Percentiles rank a stretch among this genome's conserved stretches.
Conservation (phyloP, 1,139 yeast genomes). For the Pichia sp. region DNA sequence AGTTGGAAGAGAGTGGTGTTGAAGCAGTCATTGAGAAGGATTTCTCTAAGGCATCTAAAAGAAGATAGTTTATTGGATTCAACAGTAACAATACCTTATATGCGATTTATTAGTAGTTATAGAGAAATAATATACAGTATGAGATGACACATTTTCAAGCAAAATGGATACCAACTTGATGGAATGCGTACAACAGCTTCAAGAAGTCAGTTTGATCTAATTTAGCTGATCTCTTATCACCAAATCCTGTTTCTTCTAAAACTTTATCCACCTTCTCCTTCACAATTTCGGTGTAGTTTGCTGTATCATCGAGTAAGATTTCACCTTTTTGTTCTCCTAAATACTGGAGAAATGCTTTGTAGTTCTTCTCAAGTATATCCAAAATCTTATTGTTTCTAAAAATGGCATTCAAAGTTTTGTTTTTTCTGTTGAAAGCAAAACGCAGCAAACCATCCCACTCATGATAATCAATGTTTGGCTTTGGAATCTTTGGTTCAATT, state of each 20-base stretch:
- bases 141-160: constrained; percentile 40
- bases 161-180: constrained; percentile 95
- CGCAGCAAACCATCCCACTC: constrained; percentile 98
- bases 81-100: not conserved
- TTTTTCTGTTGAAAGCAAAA: constrained; percentile 86
- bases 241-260: constrained; percentile 66
- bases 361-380: constrained; percentile 81
- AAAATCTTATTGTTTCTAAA: constrained; percentile 80
- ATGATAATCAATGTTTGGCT: constrained; percentile 85
- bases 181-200: constrained; percentile 83
- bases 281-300: constrained; percentile 39
- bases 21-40: constrained; percentile 86
- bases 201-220: constrained; percentile 93
- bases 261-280: constrained; percentile 59
- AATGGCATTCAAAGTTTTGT: constrained; percentile 88
- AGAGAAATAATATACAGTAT: not conserved
- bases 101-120: not conserved
- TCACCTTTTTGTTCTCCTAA: constrained; percentile 43
- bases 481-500: constrained; percentile 82
- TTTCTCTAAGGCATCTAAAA: constrained; percentile 34
- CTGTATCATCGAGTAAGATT: constrained; percentile 46
- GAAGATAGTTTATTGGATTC: constrained; percentile 31
- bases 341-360: constrained; percentile 69
- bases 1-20: constrained; percentile 88
- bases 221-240: constrained; percentile 87